phyloP scores from a whole-genome alignment of 495 filamentous ascomycete genomes.

The Oidiodendron maius region DNA sequence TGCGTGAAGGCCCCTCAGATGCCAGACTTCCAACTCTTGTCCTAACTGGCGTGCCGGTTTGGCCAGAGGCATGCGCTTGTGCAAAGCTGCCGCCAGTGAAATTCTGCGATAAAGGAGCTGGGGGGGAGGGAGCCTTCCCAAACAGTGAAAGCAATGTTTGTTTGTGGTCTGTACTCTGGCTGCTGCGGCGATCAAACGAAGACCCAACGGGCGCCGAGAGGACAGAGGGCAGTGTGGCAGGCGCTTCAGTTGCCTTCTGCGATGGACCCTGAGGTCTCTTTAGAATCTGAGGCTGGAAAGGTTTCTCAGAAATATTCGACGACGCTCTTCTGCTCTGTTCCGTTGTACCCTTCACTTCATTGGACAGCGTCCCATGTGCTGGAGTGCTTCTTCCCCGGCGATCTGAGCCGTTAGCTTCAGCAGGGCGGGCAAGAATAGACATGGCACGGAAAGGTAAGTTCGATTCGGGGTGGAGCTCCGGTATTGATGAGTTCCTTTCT shows the following conservation, averaged over 20 bases:
- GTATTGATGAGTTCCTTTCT: slow-evolving; percentile 12
- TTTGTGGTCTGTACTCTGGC: slow-evolving; percentile 47
- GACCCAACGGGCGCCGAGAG: slow-evolving; percentile 8
- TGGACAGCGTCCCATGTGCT: slow-evolving; percentile 12
- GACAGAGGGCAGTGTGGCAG: slow-evolving; percentile 8
- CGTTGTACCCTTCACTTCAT: neutral
- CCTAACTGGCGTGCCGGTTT: slow-evolving; percentile 29
- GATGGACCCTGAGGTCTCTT: slow-evolving; percentile 37
- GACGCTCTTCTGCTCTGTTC: neutral
- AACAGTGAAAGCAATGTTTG: slow-evolving; percentile 67
- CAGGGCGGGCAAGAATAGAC: slow-evolving; percentile 13
- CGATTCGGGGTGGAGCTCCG: slow-evolving; percentile 18
- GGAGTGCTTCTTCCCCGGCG: slow-evolving; percentile 9
- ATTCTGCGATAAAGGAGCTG: slow-evolving; percentile 24
- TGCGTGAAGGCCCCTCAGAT: slow-evolving; percentile 31
- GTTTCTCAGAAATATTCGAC: slow-evolving; percentile 23
- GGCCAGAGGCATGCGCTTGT: slow-evolving; percentile 28
- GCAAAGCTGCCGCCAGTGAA: slow-evolving; percentile 32
- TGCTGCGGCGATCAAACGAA: slow-evolving; percentile 12
- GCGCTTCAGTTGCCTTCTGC: slow-evolving; percentile 15
- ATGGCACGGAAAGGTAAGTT: slow-evolving; percentile 16
- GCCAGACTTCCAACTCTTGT: slow-evolving; percentile 20
- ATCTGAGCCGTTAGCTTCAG: slow-evolving; percentile 14
- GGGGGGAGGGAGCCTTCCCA: slow-evolving; percentile 49
- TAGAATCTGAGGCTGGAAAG: slow-evolving; percentile 56